Conservation (phyloP, 106 monocot species). For the Acorus calamus region DNA sequence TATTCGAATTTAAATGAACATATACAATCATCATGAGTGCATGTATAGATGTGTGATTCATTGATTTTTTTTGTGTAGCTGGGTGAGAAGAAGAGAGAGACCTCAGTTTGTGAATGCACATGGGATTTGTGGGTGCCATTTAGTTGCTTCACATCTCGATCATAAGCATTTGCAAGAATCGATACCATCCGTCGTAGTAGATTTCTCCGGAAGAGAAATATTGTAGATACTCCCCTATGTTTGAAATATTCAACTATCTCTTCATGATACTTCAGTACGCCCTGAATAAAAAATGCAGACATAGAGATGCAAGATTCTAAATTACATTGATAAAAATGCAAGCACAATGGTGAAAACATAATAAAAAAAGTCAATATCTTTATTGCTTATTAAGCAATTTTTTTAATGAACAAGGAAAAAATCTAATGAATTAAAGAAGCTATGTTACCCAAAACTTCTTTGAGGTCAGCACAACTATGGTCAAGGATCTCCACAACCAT, state of each 20-base stretch:
- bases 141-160: constrained; percentile 48
- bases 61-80: not conserved
- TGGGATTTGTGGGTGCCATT: constrained; percentile 64
- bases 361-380: too few relatives aligned
- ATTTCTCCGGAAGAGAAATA: constrained; percentile 56
- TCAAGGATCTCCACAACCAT: too few relatives aligned
- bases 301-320: not conserved
- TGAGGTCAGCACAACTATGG: too few relatives aligned
- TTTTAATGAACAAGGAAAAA: too few relatives aligned
- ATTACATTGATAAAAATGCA: too few relatives aligned
- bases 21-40: too few relatives aligned
- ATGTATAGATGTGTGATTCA: not conserved
- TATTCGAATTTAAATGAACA: too few relatives aligned
- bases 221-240: constrained; percentile 32
- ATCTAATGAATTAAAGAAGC: too few relatives aligned
- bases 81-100: constrained; percentile 1
- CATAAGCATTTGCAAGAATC: constrained; percentile 51
- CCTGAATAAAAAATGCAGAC: constrained; percentile 20
- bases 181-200: constrained; percentile 40
- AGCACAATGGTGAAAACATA: too few relatives aligned
- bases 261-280: constrained; percentile 22
- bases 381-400: too few relatives aligned
- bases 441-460: too few relatives aligned
- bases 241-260: constrained; percentile 42
- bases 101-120: constrained; percentile 50